Conservation (phyloP, 2,329 filamentous ascomycete species). For the Pseudogymnoascus sp. region DNA sequence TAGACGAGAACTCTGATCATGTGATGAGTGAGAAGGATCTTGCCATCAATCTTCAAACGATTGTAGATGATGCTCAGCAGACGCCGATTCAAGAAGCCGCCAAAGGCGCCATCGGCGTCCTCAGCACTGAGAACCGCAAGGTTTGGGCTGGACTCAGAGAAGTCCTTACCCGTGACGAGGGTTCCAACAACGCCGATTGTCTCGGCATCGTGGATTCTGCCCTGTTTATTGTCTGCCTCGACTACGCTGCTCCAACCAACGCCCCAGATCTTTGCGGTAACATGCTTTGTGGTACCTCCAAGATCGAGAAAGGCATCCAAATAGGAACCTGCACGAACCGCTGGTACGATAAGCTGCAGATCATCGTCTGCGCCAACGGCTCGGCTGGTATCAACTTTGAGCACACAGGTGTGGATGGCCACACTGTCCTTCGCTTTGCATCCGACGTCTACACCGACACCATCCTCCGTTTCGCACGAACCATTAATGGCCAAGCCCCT, state of each 20-base stretch:
- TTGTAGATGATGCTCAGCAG: constrained; percentile 82
- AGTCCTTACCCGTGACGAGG: constrained; percentile 74
- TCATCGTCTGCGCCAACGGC: constrained; percentile 98
- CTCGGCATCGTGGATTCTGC: constrained; percentile 93
- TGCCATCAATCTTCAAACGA: constrained; percentile 81
- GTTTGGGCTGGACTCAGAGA: constrained; percentile 90
- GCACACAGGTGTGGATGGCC: constrained; percentile 94
- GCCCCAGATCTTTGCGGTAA: constrained; percentile 88
- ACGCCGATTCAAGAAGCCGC: constrained; percentile 89
- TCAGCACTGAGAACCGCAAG: constrained; percentile 94
- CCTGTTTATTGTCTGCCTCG: constrained; percentile 83
- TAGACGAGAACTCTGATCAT: constrained; percentile 87
- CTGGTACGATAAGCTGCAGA: constrained; percentile 99
- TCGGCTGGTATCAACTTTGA: constrained; percentile 99
- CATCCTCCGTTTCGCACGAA: constrained; percentile 87
- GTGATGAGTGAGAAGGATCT: constrained; percentile 98
- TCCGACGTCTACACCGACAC: constrained; percentile 97
- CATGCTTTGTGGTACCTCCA: constrained; percentile 93
- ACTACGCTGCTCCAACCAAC: constrained; percentile 79
- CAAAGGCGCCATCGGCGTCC: constrained; percentile 85
- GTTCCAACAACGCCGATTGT: constrained; percentile 92
- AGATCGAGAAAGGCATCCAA: constrained; percentile 87
- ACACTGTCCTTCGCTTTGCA: constrained; percentile 92
- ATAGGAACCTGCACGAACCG: constrained; percentile 96
- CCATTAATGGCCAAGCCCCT: constrained; percentile 89